A percentile compares a stretch with the other conserved stretches of the same genome.
Evolutionary conservation across 2,329 filamentous ascomycete genomes (phyloP).

Genomic region (Fusarium pseudonygamai): DNA sequence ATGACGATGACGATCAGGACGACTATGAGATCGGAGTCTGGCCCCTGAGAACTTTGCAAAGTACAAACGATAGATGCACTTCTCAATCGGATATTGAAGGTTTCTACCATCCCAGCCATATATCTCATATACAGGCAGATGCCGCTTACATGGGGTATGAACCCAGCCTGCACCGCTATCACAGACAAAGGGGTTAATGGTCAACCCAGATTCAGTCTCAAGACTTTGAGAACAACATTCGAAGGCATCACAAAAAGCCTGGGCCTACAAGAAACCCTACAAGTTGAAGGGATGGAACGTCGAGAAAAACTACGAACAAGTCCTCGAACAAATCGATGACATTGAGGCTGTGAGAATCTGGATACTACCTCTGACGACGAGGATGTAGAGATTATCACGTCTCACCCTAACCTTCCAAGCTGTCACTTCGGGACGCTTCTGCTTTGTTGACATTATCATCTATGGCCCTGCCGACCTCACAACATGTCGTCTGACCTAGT

Average conservation of each 20-base stretch:
- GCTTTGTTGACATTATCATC: too few relatives aligned
- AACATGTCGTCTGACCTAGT: too few relatives aligned
- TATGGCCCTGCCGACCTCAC: too few relatives aligned
- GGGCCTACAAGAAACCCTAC: neutral
- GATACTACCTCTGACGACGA: neutral
- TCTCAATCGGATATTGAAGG: neutral
- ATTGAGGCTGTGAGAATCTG: neutral
- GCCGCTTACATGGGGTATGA: neutral
- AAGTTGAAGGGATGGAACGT: neutral
- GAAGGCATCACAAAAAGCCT: neutral
- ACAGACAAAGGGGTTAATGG: neutral
- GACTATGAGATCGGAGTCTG: neutral
- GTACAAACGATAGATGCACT: neutral
- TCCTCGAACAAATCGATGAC: neutral
- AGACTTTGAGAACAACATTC: rapidly evolving
- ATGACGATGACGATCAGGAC: neutral
- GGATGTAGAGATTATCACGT: neutral
- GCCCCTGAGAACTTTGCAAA: neutral
- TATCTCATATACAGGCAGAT: neutral
- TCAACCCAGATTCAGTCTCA: neutral
- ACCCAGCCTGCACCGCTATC: neutral
- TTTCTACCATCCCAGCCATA: neutral
- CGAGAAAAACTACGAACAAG: neutral
- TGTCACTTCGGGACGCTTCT: too few relatives aligned
- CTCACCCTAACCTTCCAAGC: neutral